Base-by-base conservation (phyloP, 1,139 yeast species). In the Geotrichum citri-aurantii region DNA sequence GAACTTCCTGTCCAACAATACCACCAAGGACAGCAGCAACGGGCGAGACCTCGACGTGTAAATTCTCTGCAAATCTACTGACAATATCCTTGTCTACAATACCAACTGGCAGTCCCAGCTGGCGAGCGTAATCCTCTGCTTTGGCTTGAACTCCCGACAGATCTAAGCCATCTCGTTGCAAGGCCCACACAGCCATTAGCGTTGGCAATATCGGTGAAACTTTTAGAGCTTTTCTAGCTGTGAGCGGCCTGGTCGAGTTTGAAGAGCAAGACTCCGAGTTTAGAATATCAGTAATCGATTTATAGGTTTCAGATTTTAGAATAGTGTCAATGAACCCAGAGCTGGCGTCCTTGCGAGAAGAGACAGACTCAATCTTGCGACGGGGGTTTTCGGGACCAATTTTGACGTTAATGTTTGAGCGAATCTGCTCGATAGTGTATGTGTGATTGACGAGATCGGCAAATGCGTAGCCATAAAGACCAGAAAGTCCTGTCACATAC, bases 11-110 rank as follows among this genome's bases (percentile, higher is more conserved):
- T 1, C 96, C 89, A 44, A 93, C 73, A 2, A 89, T 80, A 0
- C 99, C 99, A 10, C 99, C 99, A 10, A 93, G 68, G 1, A 93
- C 82, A 0, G 99, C 96, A 10, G 96, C 85, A 0, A 86, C 85
- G 0, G 98, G 97, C 2, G 93, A 80, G 63, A 88, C 81, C 69
- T 93, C 96, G 0, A 89, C 77, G 61, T 79, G 81, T 5, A 81
- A 40, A 17, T 65, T 80, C 65, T 49, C 29, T 7, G 49, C 21
- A 56, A 73, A 73, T 40, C 62, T 54, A 2, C 53, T 49, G n/a
- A 64, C 57, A 49, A 70, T 64, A 5, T 66, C 67, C 17, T 65
- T 65, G n/a, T 67, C 63, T 11, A 73, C 64, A 4, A 79, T 73
- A 0, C 77, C 71, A 0, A 65, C 68, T 2, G 80, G 78, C 10